Conservation (phyloP, 2,329 filamentous ascomycete genomes). For the Aspergillus sp. region DNA sequence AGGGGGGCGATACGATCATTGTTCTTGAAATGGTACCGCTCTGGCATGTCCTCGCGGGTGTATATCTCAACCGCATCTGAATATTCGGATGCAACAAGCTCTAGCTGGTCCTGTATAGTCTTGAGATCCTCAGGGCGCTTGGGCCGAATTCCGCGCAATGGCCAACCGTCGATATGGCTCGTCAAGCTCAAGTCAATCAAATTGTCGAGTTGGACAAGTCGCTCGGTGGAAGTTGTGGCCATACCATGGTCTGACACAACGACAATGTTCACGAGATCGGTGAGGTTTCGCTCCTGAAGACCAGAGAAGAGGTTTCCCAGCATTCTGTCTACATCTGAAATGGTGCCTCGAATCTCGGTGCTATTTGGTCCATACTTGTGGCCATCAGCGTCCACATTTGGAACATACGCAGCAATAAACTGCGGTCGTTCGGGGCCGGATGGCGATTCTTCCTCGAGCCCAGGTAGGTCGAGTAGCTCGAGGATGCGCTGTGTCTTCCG, state of each 20-base stretch:
- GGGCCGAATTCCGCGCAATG: constrained; percentile 81
- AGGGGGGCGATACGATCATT: constrained; percentile 90
- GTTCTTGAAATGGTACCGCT: constrained; percentile 84
- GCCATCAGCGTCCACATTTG: constrained; percentile 83
- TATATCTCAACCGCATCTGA: constrained; percentile 75
- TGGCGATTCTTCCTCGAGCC: constrained; percentile 59
- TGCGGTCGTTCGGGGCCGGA: constrained; percentile 69
- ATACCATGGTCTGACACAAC: constrained; percentile 98
- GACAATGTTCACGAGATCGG: constrained; percentile 85
- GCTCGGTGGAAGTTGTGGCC: constrained; percentile 81
- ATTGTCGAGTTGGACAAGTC: constrained; percentile 87
- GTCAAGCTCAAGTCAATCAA: constrained; percentile 75
- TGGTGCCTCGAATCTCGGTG: constrained; percentile 80
- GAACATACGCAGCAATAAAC: constrained; percentile 91
- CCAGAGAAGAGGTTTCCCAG: constrained; percentile 73
- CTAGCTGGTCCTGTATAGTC: constrained; percentile 61
- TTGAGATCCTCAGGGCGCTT: constrained; percentile 67
- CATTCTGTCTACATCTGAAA: constrained; percentile 79
- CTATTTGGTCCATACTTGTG: constrained; percentile 92
- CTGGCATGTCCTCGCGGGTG: constrained; percentile 82
- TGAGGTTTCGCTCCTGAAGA: constrained; percentile 78
- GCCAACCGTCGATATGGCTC: constrained; percentile 90
- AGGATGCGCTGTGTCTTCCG: constrained; percentile 79
- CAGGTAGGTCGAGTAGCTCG: constrained; percentile 80
- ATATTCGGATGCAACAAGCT: constrained; percentile 59